Evolutionary conservation across 2,329 filamentous ascomycete genomes (phyloP).

Genomic region (Fusarium concolor): DNA sequence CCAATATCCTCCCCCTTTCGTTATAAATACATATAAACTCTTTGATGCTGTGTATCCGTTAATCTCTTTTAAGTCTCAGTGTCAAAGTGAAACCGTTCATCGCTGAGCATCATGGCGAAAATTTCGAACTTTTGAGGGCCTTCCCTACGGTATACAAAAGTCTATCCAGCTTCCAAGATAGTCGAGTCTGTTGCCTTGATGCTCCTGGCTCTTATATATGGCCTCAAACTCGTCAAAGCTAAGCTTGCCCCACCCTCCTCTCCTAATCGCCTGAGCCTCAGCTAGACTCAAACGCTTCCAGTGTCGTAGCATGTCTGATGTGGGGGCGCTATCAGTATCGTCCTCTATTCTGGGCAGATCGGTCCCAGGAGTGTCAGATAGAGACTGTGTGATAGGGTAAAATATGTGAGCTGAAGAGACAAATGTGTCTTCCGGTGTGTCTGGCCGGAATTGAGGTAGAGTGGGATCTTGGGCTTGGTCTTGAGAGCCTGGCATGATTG

Average conservation of each 20-base stretch:
- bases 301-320: constrained; percentile 53
- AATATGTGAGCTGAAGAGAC: constrained; percentile 21
- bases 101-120: too few species aligned
- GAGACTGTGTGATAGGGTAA: constrained; percentile 40
- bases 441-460: constrained; percentile 76
- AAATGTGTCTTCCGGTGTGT: constrained; percentile 52
- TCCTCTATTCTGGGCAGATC: constrained; percentile 16
- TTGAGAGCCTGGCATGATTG: constrained; percentile 13
- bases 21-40: neutral
- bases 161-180: constrained; percentile 95
- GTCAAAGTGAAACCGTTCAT: too few species aligned
- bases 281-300: constrained; percentile 71
- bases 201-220: constrained; percentile 76
- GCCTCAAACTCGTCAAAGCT: constrained; percentile 83
- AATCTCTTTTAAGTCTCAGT: neutral
- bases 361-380: neutral
- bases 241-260: constrained; percentile 84
- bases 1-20: neutral
- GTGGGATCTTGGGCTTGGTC: constrained; percentile 68
- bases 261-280: constrained; percentile 74
- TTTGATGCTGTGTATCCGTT: neutral
- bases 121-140: neutral
- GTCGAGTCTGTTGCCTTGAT: constrained; percentile 72
- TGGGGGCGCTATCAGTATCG: constrained; percentile 40
- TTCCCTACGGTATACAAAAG: constrained; percentile 71